Evolutionary conservation across 2,329 filamentous ascomycete genomes (phyloP).

Genomic region (Teratosphaeria epicoccoides): DNA sequence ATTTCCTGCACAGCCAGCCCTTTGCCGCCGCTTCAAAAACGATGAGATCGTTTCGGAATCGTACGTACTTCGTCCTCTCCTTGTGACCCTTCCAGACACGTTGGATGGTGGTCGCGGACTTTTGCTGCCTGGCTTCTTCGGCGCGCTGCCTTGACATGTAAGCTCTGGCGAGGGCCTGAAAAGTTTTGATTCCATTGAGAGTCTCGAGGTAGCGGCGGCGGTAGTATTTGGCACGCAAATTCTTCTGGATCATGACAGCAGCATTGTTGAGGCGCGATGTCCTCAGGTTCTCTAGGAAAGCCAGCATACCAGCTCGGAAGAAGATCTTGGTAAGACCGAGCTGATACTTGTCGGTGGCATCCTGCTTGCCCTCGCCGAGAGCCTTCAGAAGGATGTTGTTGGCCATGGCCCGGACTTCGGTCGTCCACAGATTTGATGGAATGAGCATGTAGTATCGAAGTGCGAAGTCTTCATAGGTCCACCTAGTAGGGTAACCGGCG

Average conservation of each 20-base stretch:
- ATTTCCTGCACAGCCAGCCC: conserved; percentile 79
- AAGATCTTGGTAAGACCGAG: conserved; percentile 97
- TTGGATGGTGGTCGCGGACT: conserved; percentile 88
- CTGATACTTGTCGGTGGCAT: conserved; percentile 85
- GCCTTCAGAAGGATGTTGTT: conserved; percentile 84
- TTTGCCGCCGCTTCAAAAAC: conserved; percentile 83
- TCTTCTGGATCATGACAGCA: conserved; percentile 98
- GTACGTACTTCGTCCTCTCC: conserved; percentile 68
- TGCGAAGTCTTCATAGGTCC: conserved; percentile 98
- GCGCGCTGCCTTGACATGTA: conserved; percentile 67
- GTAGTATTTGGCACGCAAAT: conserved; percentile 90
- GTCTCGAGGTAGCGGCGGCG: conserved; percentile 82
- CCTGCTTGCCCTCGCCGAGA: conserved; percentile 53
- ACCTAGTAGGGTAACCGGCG: conserved; percentile 91
- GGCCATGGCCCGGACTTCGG: conserved; percentile 88
- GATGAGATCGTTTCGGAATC: conserved; percentile 73
- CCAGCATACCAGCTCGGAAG: conserved; percentile 97
- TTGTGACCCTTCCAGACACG: conserved; percentile 89
- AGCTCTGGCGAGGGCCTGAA: conserved; percentile 69
- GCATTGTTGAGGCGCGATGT: conserved; percentile 85
- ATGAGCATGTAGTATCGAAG: conserved; percentile 97
- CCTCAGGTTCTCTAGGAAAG: conserved; percentile 88
- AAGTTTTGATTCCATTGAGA: conserved; percentile 64
- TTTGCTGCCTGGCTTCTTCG: conserved; percentile 70
- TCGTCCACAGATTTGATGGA: conserved; percentile 78